These are phyloP conservation scores for Rhexocercosporidium sp. DNA, from an alignment of 2,329 filamentous ascomycete species.

Conservation along the genomic window DNA sequence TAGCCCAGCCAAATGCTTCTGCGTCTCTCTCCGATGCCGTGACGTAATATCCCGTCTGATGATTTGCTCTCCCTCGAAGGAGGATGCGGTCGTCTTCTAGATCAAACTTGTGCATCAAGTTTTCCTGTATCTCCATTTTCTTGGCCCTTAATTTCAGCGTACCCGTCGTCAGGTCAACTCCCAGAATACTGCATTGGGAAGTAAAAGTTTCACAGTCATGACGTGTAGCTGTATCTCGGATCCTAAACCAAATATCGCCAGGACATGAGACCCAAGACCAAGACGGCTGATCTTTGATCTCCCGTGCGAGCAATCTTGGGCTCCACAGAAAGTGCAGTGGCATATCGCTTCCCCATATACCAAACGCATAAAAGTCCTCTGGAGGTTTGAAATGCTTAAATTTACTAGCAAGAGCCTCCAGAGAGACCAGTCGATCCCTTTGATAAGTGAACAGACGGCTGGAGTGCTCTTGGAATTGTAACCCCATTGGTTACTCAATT, in stretches of 20 bases:
- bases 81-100: not conserved
- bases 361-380: not conserved
- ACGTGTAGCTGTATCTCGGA: not conserved
- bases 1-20: not conserved
- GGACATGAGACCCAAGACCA: not conserved
- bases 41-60: not conserved
- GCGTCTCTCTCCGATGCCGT: not conserved
- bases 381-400: not conserved
- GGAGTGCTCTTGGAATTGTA: constrained; percentile 2
- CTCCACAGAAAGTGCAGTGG: not conserved
- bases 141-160: not conserved
- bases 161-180: not conserved
- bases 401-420: not conserved
- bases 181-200: not conserved
- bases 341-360: not conserved
- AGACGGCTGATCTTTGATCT: not conserved
- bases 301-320: not conserved
- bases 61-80: not conserved
- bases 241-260: not conserved
- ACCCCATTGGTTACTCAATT: constrained; percentile 2
- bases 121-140: not conserved
- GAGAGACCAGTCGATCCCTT: not conserved
- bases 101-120: not conserved
- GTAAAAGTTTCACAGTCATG: not conserved
- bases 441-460: not conserved